These are phyloP conservation scores for Lobosporangium transversale DNA, from an alignment of 192 early-diverging fungal genomes.

Conservation along the genomic window DNA sequence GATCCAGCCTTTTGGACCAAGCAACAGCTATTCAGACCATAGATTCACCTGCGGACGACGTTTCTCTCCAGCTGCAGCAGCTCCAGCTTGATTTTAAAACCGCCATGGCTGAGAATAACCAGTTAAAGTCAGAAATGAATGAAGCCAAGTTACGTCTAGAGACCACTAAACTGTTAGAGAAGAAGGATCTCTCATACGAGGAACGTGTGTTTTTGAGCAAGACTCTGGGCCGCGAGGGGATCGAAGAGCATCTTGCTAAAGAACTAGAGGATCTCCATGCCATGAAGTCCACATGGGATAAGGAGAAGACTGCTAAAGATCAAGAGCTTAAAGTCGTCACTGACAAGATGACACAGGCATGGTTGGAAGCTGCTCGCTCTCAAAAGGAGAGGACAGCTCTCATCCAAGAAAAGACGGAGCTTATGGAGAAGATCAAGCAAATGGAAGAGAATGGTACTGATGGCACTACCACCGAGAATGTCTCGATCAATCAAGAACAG, in stretches of 20 bases:
- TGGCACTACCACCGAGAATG: conserved; percentile 1
- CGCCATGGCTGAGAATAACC: conserved; percentile 76
- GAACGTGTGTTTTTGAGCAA: conserved; percentile 33
- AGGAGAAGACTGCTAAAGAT: conserved; percentile 53
- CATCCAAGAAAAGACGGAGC: conserved; percentile 34
- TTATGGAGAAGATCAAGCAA: conserved; percentile 33
- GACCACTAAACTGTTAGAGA: conserved; percentile 53
- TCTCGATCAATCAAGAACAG: conserved; percentile 10
- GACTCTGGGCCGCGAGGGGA: conserved; percentile 15
- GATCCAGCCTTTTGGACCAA: conserved; percentile 35
- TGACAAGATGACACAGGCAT: conserved; percentile 49
- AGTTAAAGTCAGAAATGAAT: conserved; percentile 71
- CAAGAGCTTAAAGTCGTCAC: conserved; percentile 45
- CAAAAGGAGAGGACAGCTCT: conserved; percentile 41
- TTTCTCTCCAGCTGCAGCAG: conserved; percentile 61
- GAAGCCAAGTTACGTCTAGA: conserved; percentile 67
- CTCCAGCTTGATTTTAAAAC: conserved; percentile 72
- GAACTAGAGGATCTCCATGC: conserved; percentile 51
- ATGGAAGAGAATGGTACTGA: conserved; percentile 28
- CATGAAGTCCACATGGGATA: conserved; percentile 43
- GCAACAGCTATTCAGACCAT: conserved; percentile 32
- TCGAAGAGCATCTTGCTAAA: conserved; percentile 17
- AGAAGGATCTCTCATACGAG: conserved; percentile 41
- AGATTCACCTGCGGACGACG: conserved; percentile 7
- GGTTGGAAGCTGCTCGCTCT: conserved; percentile 49